These are phyloP conservation scores for Alternaria alternata DNA, from an alignment of 2,329 filamentous ascomycete species.

Conservation along the genomic window DNA sequence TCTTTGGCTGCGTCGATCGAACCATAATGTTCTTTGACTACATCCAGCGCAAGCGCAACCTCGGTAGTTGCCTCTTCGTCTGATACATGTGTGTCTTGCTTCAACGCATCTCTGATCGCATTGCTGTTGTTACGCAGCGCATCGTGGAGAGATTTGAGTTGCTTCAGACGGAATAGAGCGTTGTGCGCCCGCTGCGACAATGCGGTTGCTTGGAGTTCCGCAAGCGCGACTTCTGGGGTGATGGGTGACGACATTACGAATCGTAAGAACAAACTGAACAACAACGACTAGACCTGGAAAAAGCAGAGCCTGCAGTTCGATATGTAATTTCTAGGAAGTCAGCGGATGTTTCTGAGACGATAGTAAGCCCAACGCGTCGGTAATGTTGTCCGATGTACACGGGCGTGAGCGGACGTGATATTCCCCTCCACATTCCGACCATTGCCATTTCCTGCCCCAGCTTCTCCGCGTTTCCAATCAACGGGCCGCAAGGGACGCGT, in stretches of 20 bases:
- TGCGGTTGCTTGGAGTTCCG: slow-evolving; percentile 51
- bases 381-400: slow-evolving; percentile 1
- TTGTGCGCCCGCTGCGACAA: slow-evolving; percentile 48
- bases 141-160: slow-evolving; percentile 56
- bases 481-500: slow-evolving; percentile 2
- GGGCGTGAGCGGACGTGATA: background rate
- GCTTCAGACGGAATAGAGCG: slow-evolving; percentile 56
- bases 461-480: slow-evolving; percentile 14
- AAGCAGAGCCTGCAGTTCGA: background rate
- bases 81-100: slow-evolving; percentile 49
- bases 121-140: slow-evolving; percentile 47
- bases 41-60: slow-evolving; percentile 51
- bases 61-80: slow-evolving; percentile 54
- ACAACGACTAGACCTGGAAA: background rate
- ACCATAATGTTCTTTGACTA: slow-evolving; percentile 52
- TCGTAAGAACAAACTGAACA: background rate
- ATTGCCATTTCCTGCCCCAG: background rate
- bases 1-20: slow-evolving; percentile 51
- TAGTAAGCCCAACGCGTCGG: slow-evolving; percentile 1
- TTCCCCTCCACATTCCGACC: slow-evolving; percentile 31
- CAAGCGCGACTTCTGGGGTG: slow-evolving; percentile 34
- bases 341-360: background rate
- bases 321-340: slow-evolving; percentile 10
- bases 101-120: slow-evolving; percentile 53
- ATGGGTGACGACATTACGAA: slow-evolving; percentile 22